Percentiles rank a stretch among this genome's conserved stretches.
phyloP scores from a whole-genome alignment of 192 early-diverging fungal species.

The Coemansia sp. region DNA sequence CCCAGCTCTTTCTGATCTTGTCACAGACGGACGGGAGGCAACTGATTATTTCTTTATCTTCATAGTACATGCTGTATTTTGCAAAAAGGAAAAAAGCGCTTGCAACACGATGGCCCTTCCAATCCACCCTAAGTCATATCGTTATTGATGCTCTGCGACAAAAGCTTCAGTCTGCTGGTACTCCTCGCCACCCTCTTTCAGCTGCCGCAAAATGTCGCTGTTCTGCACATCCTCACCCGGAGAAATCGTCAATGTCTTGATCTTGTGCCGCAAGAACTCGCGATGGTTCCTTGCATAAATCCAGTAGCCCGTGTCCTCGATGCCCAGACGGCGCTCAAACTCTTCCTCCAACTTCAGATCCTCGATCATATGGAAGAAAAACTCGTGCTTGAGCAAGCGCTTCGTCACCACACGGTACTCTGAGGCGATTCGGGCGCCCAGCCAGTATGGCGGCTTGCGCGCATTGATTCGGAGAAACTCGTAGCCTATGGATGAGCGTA shows the following conservation, averaged over 20 bases:
- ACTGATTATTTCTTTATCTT: too few relatives aligned
- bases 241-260: constrained; percentile 9
- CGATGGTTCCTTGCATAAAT: constrained; percentile 45
- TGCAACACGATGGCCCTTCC: too few relatives aligned
- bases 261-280: constrained; percentile 34
- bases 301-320: constrained; percentile 45
- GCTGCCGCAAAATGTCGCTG: not conserved
- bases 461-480: constrained; percentile 42
- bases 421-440: constrained; percentile 26
- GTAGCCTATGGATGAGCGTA: constrained; percentile 34
- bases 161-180: constrained; percentile 12
- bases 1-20: too few relatives aligned
- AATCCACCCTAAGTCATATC: too few relatives aligned
- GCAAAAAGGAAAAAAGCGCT: not conserved
- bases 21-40: too few relatives aligned
- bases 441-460: constrained; percentile 51
- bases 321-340: constrained; percentile 46
- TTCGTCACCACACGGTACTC: constrained; percentile 15
- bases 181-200: constrained; percentile 15
- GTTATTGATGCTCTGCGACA: constrained; percentile 15
- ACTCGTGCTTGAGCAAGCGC: constrained; percentile 32
- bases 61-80: too few relatives aligned
- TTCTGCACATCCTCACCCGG: constrained; percentile 10
- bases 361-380: constrained; percentile 34
- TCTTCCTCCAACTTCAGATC: constrained; percentile 48